Base-by-base conservation (phyloP, 2,329 filamentous ascomycete species). In the Diaporthe citri region DNA sequence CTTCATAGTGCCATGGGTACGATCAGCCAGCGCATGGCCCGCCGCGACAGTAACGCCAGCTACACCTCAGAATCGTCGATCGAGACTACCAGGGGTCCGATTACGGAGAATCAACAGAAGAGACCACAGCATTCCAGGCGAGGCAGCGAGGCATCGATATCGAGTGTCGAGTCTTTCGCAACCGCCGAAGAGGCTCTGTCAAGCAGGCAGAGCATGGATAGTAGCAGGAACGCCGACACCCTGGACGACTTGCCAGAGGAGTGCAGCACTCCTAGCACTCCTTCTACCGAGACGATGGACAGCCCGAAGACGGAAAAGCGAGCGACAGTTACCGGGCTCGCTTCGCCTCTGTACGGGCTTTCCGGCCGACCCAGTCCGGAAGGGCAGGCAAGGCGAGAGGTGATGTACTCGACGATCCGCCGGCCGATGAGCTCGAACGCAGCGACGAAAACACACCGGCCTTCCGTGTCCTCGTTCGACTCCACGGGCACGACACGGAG, bases 1-100 rank as follows among this genome's bases (percentile, higher is more conserved):
- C 88, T 98, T 20, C 95, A 98, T 82, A 97, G 95, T 78, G 95
- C 95, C 15, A 93, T 98, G 89, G 95, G 95, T 8, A 95, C 90
- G 3, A 92, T 95, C 80, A 92, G 89, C 78, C 86, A 88, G 75
- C 84, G 86, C n/a, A 83, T 88, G 56, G 71, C 57, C 46, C 82
- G 85, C 52, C 83, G 86, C 73, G 83, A 80, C 8, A 91, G 90
- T 78, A 83, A 81, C 56, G 86, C 85, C 67, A 93, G 91, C 79
- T 88, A 86, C 75, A 88, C 85, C 78, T 93, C 91, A 0, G 89
- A 90, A 56, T 89, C 87, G 74, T 93, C 91, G 20, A 87, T 90
- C 2, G 90, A 91, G 80, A 93, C 91, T 0, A 90, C 91, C 1
- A 86, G 89, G 13, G 91, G 88, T 28, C 83, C 89, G 13, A 62